Evolutionary conservation across 208 protist genomes (phyloP).

Genomic region (Naegleria lovaniensis): DNA sequence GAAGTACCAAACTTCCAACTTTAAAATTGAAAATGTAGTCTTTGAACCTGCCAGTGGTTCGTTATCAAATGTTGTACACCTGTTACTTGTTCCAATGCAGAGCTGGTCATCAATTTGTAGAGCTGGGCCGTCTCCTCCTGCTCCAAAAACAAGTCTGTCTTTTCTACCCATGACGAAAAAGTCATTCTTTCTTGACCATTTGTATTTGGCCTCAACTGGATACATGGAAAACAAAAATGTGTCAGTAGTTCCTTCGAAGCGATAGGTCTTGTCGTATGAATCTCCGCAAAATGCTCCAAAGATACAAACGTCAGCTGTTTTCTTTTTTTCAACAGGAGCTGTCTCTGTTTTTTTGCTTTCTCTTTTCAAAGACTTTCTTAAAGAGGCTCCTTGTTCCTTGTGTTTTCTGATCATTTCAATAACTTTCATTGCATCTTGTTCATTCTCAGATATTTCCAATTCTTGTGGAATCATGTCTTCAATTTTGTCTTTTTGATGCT

Average conservation of each 20-base stretch:
- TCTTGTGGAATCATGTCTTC: background rate
- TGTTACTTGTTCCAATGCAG: background rate
- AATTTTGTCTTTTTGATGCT: background rate
- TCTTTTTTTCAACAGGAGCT: background rate
- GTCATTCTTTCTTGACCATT: conserved; percentile 24
- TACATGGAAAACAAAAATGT: conserved; percentile 15
- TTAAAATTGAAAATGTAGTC: background rate
- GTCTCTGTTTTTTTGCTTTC: background rate
- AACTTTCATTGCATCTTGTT: conserved; percentile 9
- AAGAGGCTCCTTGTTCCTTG: background rate
- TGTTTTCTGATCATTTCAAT: conserved; percentile 23
- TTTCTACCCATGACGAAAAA: conserved; percentile 25
- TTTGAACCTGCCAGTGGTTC: background rate
- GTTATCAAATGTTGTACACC: conserved; percentile 12
- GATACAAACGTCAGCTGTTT: background rate
- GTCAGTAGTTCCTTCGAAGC: background rate
- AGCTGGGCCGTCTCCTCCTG: conserved; percentile 4
- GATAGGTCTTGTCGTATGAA: background rate
- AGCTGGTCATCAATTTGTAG: background rate
- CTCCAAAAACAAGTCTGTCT: background rate
- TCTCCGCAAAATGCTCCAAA: conserved; percentile 20
- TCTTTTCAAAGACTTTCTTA: conserved; percentile 6
- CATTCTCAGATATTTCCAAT: background rate
- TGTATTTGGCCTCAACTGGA: background rate
- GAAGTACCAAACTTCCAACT: background rate